Evolutionary conservation across 352 stramenopile genomes (phyloP).

Genomic region (Globisporangium heterothallicum): DNA sequence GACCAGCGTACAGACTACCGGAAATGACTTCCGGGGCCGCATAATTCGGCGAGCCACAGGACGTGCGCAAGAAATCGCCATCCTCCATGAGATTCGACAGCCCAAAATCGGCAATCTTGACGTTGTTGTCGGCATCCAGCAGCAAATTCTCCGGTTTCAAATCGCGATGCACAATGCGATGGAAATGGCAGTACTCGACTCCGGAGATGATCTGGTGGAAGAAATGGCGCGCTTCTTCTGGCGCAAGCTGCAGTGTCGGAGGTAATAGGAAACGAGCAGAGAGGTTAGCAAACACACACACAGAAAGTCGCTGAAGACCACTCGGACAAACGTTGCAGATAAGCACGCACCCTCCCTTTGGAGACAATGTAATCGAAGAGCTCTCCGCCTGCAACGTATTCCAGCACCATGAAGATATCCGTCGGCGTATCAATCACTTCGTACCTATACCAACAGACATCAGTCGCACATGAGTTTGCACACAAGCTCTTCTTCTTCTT

Average conservation of each 20-base stretch:
- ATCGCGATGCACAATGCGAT: conserved; percentile 98
- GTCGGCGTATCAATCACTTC: conserved; percentile 99
- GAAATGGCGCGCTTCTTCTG: conserved; percentile 97
- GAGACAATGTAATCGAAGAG: conserved; percentile 99
- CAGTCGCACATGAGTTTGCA: background rate
- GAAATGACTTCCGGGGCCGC: conserved; percentile 99
- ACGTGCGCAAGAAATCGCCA: conserved; percentile 98
- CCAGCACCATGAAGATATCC: conserved; percentile 96
- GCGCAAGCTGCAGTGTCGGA: conserved; percentile 88
- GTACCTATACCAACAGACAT: conserved; percentile 48
- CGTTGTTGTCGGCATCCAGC: conserved; percentile 97
- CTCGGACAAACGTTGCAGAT: background rate
- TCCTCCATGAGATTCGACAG: conserved; percentile 99
- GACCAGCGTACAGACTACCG: conserved; percentile 96
- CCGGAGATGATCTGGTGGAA: conserved; percentile 98
- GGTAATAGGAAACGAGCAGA: too few relatives aligned
- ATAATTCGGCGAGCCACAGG: conserved; percentile 98
- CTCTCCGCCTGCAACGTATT: conserved; percentile 92
- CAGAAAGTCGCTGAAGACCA: conserved; percentile 11
- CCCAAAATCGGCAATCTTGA: conserved; percentile 99
- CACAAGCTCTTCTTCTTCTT: too few relatives aligned
- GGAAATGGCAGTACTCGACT: conserved; percentile 99
- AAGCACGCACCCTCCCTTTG: conserved; percentile 74
- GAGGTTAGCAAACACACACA: conserved; percentile 8
- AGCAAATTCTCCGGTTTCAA: conserved; percentile 98